phyloP scores from a whole-genome alignment of 768 basidiomycete genomes.

The Psilocybe tampanensis region DNA sequence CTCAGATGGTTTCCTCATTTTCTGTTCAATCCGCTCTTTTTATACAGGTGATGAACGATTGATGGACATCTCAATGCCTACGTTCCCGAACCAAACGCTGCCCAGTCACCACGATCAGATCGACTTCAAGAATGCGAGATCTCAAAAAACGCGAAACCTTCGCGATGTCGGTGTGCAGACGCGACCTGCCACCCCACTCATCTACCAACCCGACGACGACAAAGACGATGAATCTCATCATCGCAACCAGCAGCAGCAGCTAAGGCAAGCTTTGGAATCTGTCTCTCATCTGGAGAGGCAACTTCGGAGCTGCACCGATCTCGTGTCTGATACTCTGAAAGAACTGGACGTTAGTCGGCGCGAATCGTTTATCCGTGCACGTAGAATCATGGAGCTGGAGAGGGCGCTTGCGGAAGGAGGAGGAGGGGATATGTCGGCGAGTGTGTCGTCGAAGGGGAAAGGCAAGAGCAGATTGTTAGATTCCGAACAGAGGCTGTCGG shows the following conservation, averaged over 20 bases:
- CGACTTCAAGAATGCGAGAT: not conserved
- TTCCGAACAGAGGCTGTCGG: too few relatives aligned
- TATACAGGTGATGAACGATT: slow-evolving; percentile 27
- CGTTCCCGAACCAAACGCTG: slow-evolving; percentile 8
- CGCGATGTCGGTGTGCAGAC: not conserved
- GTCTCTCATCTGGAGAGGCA: slow-evolving; percentile 11
- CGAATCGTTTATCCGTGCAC: not conserved
- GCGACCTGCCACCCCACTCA: not conserved
- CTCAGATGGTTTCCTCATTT: slow-evolving; percentile 2
- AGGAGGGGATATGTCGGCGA: too few relatives aligned
- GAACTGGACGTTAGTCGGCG: slow-evolving; percentile 1
- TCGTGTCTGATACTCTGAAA: slow-evolving; percentile 7
- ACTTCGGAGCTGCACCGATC: slow-evolving; percentile 8
- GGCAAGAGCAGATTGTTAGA: too few relatives aligned
- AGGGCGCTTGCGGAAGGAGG: not conserved
- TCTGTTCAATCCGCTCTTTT: not conserved
- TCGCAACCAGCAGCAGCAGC: not conserved
- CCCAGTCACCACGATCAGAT: not conserved
- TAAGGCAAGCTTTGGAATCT: not conserved
- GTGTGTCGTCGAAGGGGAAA: too few relatives aligned
- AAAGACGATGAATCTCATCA: not conserved
- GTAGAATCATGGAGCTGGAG: not conserved
- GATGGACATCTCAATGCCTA: slow-evolving; percentile 22
- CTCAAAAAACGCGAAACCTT: not conserved
- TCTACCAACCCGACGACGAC: not conserved